Evolutionary conservation across 805 yeast species (phyloP), one percentile per base, ranked within the genome.

Genomic region (Metschnikowia similis): DNA sequence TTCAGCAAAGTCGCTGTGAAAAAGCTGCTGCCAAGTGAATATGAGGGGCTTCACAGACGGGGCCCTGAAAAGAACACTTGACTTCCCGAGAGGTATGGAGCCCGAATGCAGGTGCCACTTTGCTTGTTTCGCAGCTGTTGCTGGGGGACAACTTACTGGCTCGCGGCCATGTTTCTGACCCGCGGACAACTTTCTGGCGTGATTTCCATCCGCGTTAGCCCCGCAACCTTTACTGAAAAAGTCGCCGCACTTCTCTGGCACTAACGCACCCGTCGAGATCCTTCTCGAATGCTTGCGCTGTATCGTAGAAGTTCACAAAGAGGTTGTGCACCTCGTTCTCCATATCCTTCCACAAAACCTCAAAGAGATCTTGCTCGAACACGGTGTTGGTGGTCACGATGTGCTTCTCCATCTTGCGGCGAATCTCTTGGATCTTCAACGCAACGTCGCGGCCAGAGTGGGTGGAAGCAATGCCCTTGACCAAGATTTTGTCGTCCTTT

Each of bases 281-380:
- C 47, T 72, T 71, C 56, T 84, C 86, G 52, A 76, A 75, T 9
- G 57, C 48, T 44, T 76, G 81, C 32, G 85, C 74, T 16, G 87
- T 72, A 1, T 72, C 69, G 54, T 75, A 76, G 50, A 90, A 67
- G 42, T 81, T 75, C 53, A 76, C 66, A 56, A 84, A 81, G 27
- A 81, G 70, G 6, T 76, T 72, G 17, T 80, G 77, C 56, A 83
- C 84, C 54, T 82, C 81, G 17, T 81, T 82, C 56, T 85, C 89
- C 50, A 87, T 67, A 16, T 86, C 82, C 13, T 76, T 71, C 94
- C 96, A 85, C 49, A 89, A 74, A 59, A 77, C 80, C 35, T 79
- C 82, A 36, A 83, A 67, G 37, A 88, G 62, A 41, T 76, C 81
- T 43, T 72, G 75, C 58, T 82, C 86, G 52, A 75, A 68, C 51